Evolutionary conservation across 2,329 filamentous ascomycete species (phyloP), one percentile per base, ranked within the genome.

Genomic region (Ascochyta clinopodiicola): DNA sequence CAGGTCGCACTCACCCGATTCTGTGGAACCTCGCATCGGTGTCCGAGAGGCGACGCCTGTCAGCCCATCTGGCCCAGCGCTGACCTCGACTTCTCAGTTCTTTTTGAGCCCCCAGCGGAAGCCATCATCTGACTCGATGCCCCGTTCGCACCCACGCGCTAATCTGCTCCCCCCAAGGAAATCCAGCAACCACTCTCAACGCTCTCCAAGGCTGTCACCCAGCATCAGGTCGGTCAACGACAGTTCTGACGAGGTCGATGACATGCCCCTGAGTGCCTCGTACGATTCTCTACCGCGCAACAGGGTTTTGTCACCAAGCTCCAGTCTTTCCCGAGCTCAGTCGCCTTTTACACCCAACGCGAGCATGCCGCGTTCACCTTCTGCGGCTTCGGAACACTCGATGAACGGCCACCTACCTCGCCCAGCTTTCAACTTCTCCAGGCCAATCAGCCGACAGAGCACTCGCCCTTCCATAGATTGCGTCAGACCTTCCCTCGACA

Each of bases 341-440:
- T 88, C 87, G 21, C 86, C 87, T 42, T 80, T 85, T 59, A 89
- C 89, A 22, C 88, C 88, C 2, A 83, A 81, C 46, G 81, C 86
- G 1, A 60, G 65, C 9, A 62, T 88, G 66, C 85, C 87, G 55
- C 85, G 92, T 67, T 96, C 93, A 1, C 92, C 92, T 2, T 98
- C 95, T 0, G 83, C 91, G 34, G 88, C 87, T 58, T 98, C 94
- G 1, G 91, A 96, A 59, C 85, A 86, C 45, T 96, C 92, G 2
- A 82, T 83, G 39, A 83, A 78, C 43, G 81, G 84, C 31, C 77
- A 80, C 27, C 76, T 92, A 32, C 86, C 88, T 12, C 85, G 88
- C 15, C 90, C 92, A 0, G 86, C 90, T 0, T 94, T 96, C 77
- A 98, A 99, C 76, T 98, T 98, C 74, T 98, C 95, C 0, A 85